These are phyloP conservation scores for Vitis hybrid DNA, from an alignment of 177 flowering plant species.

Conservation along the genomic window DNA sequence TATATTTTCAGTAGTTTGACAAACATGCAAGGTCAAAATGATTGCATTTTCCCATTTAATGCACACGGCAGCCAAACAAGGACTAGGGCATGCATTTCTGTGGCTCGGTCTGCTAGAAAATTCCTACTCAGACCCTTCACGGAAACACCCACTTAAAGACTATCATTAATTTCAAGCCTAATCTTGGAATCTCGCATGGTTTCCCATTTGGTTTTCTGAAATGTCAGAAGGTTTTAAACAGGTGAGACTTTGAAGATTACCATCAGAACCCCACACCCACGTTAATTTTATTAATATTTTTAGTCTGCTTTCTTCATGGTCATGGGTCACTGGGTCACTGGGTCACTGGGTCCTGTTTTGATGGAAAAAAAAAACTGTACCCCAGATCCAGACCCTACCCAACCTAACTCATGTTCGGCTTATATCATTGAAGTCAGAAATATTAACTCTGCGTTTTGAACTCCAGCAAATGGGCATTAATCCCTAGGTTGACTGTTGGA, in stretches of 20 bases:
- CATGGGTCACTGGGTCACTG: neutral
- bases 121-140: too few species aligned
- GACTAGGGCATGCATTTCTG: too few species aligned
- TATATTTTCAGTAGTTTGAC: too few species aligned
- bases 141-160: too few species aligned
- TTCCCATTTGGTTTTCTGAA: constrained; percentile 1
- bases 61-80: too few species aligned
- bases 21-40: too few species aligned
- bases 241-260: neutral
- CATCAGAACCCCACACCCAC: constrained; percentile 4
- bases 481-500: neutral
- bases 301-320: constrained; percentile 1
- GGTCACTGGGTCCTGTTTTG: neutral
- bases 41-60: too few species aligned
- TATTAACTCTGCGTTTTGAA: neutral
- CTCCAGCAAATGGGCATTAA: neutral
- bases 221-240: neutral
- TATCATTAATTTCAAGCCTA: too few species aligned
- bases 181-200: neutral
- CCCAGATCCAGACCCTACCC: neutral
- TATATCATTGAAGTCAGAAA: neutral
- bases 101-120: too few species aligned
- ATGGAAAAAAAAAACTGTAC: neutral
- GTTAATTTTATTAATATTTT: neutral
- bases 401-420: neutral